Evolutionary conservation across 2,329 filamentous ascomycete species (phyloP), one percentile per base, ranked within the genome.

Genomic region (Conoideocrella luteorostrata): DNA sequence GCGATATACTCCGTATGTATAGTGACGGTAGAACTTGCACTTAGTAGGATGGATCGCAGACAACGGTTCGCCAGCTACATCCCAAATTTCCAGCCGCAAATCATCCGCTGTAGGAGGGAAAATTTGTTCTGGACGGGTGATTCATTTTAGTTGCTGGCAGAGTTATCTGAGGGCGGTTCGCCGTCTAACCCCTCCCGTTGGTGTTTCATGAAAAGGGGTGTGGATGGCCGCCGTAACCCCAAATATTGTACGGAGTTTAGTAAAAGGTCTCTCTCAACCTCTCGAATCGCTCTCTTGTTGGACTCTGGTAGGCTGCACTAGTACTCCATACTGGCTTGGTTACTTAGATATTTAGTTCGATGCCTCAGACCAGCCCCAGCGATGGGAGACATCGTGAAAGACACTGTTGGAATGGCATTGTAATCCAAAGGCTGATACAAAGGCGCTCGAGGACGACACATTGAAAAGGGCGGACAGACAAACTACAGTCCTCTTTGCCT

Each of bases 181-280:
- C 29, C 39, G 28, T 41, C 33, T 29, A 24, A 17, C 11, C 12
- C 18, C 40, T 23, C n/a, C 15, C 18, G 7, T 26, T 42, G 32
- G 41, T 43, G 34, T 32, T 39, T 37, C 41, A 38, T 33, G 41
- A 21, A 32, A 38, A 33, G 41, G 35, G 35, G 42, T 26, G 35
- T 44, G 41, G 20, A 34, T 34, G 41, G 29, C 21, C 32, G 41
- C 34, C 21, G 41, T 26, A 43, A 22, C n/a, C n/a, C n/a, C n/a
- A n/a, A n/a, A n/a, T n/a, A n/a, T n/a, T n/a, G n/a, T n/a, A n/a
- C n/a, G n/a, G n/a, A n/a, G n/a, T n/a, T n/a, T n/a, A n/a, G n/a
- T n/a, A n/a, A n/a, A n/a, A n/a, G n/a, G n/a, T n/a, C n/a, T n/a
- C n/a, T n/a, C n/a, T n/a, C n/a, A n/a, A n/a, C n/a, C n/a, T n/a